Conservation (phyloP, 305 asterid species). For the Solanum hybrid region DNA sequence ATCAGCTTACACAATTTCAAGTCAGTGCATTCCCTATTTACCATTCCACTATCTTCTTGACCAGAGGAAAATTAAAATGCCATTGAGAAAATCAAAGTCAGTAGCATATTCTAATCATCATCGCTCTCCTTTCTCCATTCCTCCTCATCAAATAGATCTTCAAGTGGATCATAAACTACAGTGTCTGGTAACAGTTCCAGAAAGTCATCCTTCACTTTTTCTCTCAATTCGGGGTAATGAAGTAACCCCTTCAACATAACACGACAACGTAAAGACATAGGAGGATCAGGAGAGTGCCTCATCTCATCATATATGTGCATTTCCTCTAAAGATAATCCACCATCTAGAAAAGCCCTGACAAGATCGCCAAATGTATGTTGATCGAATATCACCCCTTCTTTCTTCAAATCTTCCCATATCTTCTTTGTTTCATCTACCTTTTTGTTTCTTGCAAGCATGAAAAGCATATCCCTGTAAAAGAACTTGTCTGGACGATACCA, state of each 20-base stretch:
- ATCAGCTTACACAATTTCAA: not conserved
- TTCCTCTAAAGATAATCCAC: slow-evolving; percentile 59
- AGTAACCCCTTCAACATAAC: slow-evolving; percentile 78
- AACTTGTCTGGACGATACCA: slow-evolving; percentile 95
- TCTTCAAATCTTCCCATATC: slow-evolving; percentile 75
- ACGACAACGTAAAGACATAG: slow-evolving; percentile 67
- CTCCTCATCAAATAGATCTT: slow-evolving; percentile 51
- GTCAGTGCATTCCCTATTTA: not conserved
- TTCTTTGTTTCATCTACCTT: slow-evolving; percentile 47
- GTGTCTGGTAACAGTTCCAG: slow-evolving; percentile 72
- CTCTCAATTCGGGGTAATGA: slow-evolving; percentile 69
- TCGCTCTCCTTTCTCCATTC: slow-evolving; percentile 31
- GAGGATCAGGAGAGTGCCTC: slow-evolving; percentile 72
- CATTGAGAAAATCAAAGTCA: not conserved
- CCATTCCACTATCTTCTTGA: not conserved
- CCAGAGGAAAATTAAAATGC: not conserved
- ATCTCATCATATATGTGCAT: slow-evolving; percentile 71
- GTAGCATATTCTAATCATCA: slow-evolving; percentile 29
- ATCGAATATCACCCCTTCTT: slow-evolving; percentile 68
- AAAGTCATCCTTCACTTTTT: slow-evolving; percentile 80
- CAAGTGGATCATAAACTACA: slow-evolving; percentile 78
- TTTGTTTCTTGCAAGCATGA: slow-evolving; percentile 88
- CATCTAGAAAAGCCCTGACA: slow-evolving; percentile 64
- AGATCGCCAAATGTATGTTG: slow-evolving; percentile 94
- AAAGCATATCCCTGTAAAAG: slow-evolving; percentile 80